Percentiles rank a stretch among this genome's conserved stretches.
Evolutionary conservation across 495 filamentous ascomycete genomes (phyloP).

Genomic region (Terfezia claveryi): DNA sequence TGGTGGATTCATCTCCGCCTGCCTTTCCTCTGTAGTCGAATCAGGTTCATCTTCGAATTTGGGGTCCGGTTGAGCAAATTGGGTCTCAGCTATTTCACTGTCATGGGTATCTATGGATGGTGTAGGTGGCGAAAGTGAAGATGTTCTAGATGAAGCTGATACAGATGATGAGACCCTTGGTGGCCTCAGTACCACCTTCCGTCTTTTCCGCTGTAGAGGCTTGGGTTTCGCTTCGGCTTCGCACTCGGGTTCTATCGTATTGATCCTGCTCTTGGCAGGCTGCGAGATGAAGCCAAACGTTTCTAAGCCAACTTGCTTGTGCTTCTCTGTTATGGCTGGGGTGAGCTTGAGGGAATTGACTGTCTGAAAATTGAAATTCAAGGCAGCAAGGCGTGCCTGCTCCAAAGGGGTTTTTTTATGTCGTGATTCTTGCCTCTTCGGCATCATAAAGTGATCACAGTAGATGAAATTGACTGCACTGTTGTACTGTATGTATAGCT

Average conservation of each 20-base stretch:
- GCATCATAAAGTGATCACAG: no score
- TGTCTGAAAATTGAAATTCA: constrained; percentile 2
- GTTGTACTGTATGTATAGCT: no score
- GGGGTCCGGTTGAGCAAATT: constrained; percentile 7
- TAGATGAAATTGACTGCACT: no score
- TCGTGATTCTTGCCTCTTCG: neutral
- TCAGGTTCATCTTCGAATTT: constrained; percentile 28
- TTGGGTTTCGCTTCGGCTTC: neutral
- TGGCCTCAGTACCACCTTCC: no score
- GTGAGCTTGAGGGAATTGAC: constrained; percentile 5
- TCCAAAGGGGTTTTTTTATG: neutral
- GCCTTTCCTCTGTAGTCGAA: constrained; percentile 19
- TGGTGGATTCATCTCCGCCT: neutral
- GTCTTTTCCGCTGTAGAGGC: no score
- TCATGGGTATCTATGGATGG: neutral
- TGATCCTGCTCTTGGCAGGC: neutral
- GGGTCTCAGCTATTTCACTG: constrained; percentile 9
- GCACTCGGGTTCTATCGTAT: no score
- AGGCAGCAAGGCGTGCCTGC: constrained; percentile 8
- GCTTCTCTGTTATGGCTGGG: neutral
- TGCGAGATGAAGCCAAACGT: constrained; percentile 5
- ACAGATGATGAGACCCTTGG: no score
- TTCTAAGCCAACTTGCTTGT: constrained; percentile 6
- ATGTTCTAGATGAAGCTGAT: no score
- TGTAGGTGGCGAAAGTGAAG: no score